Percentiles rank a stretch among this genome's conserved stretches.
Evolutionary conservation across 2,329 filamentous ascomycete genomes (phyloP).

Genomic region (Knufia petricola): DNA sequence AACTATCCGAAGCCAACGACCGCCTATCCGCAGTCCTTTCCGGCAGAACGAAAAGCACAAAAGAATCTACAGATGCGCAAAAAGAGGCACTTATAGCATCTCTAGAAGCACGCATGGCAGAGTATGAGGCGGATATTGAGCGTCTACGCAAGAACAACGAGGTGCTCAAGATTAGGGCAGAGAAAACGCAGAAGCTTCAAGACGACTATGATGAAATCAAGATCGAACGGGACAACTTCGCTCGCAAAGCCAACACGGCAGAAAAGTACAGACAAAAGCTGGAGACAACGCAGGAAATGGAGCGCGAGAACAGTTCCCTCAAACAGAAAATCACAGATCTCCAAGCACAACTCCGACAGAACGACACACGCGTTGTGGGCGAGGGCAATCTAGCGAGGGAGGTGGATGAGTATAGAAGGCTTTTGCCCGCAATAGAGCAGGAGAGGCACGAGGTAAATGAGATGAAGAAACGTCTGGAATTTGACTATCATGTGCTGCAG

Average conservation of each 20-base stretch:
- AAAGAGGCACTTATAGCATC: constrained; percentile 62
- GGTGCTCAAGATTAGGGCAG: constrained; percentile 36
- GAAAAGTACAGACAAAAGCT: constrained; percentile 43
- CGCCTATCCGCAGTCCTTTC: constrained; percentile 43
- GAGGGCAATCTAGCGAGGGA: constrained; percentile 22
- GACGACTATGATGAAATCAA: constrained; percentile 43
- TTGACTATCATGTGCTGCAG: constrained; percentile 39
- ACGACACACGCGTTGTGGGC: constrained; percentile 30
- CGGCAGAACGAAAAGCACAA: constrained; percentile 35
- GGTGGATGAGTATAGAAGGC: constrained; percentile 31
- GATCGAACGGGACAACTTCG: constrained; percentile 37
- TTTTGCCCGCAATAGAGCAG: constrained; percentile 39
- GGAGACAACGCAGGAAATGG: constrained; percentile 39
- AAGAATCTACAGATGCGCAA: constrained; percentile 42
- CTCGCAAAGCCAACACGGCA: constrained; percentile 39
- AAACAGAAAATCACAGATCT: constrained; percentile 38
- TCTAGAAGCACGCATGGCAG: constrained; percentile 57
- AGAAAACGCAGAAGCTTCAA: constrained; percentile 35
- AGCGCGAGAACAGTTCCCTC: constrained; percentile 40
- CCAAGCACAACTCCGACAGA: constrained; percentile 38
- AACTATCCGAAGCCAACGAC: constrained; percentile 39
- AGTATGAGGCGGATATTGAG: constrained; percentile 37
- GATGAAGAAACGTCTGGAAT: constrained; percentile 40
- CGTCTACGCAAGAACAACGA: constrained; percentile 36
- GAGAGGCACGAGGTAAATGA: constrained; percentile 40